Conservation (phyloP, 2,329 filamentous ascomycete species). For the Penicillium concentricum region DNA sequence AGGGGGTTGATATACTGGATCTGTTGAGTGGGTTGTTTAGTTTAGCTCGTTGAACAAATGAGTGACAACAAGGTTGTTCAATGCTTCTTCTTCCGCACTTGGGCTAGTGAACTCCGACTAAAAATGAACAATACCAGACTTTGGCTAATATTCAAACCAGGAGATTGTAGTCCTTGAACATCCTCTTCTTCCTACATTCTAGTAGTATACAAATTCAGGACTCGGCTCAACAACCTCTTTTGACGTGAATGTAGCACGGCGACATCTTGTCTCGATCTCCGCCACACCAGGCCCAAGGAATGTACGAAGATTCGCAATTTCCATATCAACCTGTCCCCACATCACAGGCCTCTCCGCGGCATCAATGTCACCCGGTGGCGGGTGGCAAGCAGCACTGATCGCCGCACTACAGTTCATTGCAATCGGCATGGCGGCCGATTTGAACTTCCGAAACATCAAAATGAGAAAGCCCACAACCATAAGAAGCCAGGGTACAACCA, state of each 20-base stretch:
- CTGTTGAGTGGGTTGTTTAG: too few relatives aligned
- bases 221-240: background rate
- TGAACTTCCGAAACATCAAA: background rate
- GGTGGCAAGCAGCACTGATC: constrained; percentile 1
- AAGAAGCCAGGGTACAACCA: background rate
- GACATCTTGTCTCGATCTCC: background rate
- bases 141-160: too few relatives aligned
- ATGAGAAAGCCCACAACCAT: background rate
- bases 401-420: background rate
- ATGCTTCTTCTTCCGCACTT: too few relatives aligned
- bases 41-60: too few relatives aligned
- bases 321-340: background rate
- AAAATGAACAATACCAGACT: too few relatives aligned
- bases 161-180: too few relatives aligned
- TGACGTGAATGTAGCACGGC: background rate
- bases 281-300: background rate
- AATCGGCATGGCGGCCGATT: background rate
- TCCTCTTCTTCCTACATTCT: background rate
- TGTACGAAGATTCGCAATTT: background rate
- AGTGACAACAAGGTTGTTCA: too few relatives aligned
- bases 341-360: background rate
- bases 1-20: too few relatives aligned
- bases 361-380: background rate
- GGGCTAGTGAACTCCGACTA: too few relatives aligned
- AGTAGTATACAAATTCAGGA: background rate